These are phyloP conservation scores for Zasmidium angulare DNA, from an alignment of 2,329 filamentous ascomycete species.

Conservation along the genomic window DNA sequence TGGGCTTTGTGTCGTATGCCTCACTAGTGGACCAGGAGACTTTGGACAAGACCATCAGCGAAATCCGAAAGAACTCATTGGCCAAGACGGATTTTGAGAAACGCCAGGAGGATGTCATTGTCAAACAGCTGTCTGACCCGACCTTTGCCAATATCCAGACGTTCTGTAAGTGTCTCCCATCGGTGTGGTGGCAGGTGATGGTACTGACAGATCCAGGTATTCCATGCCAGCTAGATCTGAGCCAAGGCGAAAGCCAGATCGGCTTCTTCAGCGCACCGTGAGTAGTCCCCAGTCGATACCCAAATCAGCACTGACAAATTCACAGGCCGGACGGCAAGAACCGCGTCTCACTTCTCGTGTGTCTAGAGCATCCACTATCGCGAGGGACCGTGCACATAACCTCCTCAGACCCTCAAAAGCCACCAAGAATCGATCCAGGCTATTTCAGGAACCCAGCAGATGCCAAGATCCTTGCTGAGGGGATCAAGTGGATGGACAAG, in stretches of 20 bases:
- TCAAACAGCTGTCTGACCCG: conserved; percentile 33
- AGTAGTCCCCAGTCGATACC: not conserved
- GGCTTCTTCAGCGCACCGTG: conserved; percentile 34
- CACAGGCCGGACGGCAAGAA: conserved; percentile 31
- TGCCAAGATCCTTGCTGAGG: conserved; percentile 33
- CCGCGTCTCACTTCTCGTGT: conserved; percentile 31
- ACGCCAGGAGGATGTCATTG: conserved; percentile 35
- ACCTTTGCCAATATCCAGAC: conserved; percentile 40
- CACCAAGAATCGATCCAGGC: conserved; percentile 34
- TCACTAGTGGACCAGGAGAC: conserved; percentile 32
- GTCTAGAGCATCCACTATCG: conserved; percentile 31
- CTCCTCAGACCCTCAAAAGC: conserved; percentile 23
- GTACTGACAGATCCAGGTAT: conserved; percentile 21
- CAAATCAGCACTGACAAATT: not conserved
- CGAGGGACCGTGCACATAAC: conserved; percentile 34
- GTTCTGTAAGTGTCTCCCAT: conserved; percentile 33
- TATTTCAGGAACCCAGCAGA: conserved; percentile 34
- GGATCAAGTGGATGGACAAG: conserved; percentile 41
- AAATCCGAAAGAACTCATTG: conserved; percentile 34
- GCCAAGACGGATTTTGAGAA: conserved; percentile 39
- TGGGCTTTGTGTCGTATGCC: conserved; percentile 37
- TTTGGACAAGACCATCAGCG: conserved; percentile 30
- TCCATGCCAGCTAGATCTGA: conserved; percentile 32
- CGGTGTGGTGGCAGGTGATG: no score
- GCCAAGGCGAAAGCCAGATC: conserved; percentile 29